These are phyloP conservation scores for Heliamphora exappendiculata DNA, from an alignment of 148 eudicot species.

Conservation along the genomic window DNA sequence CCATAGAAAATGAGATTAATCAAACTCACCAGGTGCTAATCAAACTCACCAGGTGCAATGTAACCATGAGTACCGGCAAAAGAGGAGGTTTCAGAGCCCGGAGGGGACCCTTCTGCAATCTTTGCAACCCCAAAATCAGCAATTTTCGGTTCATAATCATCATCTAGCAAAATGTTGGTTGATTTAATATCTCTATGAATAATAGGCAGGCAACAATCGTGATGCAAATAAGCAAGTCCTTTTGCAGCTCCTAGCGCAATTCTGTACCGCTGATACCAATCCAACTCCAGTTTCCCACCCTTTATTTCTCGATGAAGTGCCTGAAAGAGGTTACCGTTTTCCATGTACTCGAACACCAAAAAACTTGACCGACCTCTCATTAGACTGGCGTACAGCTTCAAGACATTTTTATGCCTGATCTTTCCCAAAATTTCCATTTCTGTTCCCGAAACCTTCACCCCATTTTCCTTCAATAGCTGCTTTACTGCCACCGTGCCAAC, in stretches of 20 bases:
- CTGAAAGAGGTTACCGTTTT: constrained; percentile 63
- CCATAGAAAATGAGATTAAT: background rate
- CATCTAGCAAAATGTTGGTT: constrained; percentile 72
- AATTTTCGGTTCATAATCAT: constrained; percentile 68
- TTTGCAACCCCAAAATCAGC: constrained; percentile 92
- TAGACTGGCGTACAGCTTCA: constrained; percentile 79
- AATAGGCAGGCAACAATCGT: constrained; percentile 70
- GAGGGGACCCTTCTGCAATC: constrained; percentile 27
- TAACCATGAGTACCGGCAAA: constrained; percentile 97
- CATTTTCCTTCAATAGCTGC: constrained; percentile 49
- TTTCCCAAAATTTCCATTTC: constrained; percentile 81
- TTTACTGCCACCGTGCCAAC: constrained; percentile 75
- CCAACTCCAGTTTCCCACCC: constrained; percentile 46
- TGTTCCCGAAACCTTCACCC: constrained; percentile 34
- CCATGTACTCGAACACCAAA: constrained; percentile 81
- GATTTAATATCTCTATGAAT: constrained; percentile 86
- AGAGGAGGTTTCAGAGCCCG: constrained; percentile 39
- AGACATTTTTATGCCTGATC: constrained; percentile 68
- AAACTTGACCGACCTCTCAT: constrained; percentile 55
- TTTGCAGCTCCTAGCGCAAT: constrained; percentile 85
- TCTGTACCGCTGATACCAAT: constrained; percentile 63
- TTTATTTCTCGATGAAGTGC: constrained; percentile 50
- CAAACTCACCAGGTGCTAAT: constrained; percentile 72
- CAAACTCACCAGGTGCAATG: constrained; percentile 82
- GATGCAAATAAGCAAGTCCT: constrained; percentile 80